Base-by-base conservation (phyloP, 345 rosid species). In the Acer negundo region DNA sequence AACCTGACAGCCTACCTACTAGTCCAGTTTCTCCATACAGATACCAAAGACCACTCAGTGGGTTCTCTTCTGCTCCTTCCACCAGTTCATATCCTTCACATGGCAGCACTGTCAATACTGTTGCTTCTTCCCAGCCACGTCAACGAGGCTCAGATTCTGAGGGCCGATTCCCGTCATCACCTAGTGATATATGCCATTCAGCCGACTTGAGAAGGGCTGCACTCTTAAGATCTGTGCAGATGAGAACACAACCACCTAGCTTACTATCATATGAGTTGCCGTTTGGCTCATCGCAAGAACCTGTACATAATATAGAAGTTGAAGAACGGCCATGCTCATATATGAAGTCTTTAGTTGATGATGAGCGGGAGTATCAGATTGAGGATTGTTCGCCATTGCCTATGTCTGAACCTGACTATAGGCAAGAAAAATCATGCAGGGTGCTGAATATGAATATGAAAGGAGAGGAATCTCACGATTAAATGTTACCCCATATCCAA, bases 161-260 rank as follows among this genome's bases (percentile, higher is more conserved):
- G 78, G 93, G 98, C 51, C 87, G 97, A 80, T 89, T 97, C 80
- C 98, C 98, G 0, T 97, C 98, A 38, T 94, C 99, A 22, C 98
- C 98, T 31, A 97, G 98, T 68, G 98, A 97, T 80, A 97, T 97
- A 74, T 93, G 98, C 79, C 97, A 97, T 86, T 93, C 97, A 3
- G 95, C 97, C 46, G 97, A 94, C 83, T 81, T 97, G 78, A 90
- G 97, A 73, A 91, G 97, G 75, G 89, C 97, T 35, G 97, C 99
- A 10, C 89, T 97, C 64, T 82, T 97, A 82, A 90, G 97, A 78
- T 97, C 98, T 28, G 97, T 97, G 77, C 97, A 97, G 84, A 93
- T 97, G 94, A 94, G 97, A 83, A 80, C 95, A 28, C 95, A 94
- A 38, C 95, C 99, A 40, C 79, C 87, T 22, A 82, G 85, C 63